phyloP scores from a whole-genome alignment of 2,329 filamentous ascomycete genomes.

The Aspergillus aculeatinus region DNA sequence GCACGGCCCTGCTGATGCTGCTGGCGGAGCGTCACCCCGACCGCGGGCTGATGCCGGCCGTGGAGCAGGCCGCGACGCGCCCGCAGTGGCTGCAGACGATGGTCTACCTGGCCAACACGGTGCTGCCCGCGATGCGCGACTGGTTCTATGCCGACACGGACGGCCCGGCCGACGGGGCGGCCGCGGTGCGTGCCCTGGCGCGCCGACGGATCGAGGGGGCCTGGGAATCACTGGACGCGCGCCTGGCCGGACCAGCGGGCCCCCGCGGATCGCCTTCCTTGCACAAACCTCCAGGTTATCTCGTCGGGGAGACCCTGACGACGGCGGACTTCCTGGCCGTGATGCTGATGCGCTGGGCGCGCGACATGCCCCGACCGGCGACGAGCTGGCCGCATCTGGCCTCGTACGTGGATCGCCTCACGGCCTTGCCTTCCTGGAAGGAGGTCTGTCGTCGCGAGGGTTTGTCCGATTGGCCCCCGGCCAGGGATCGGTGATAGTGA shows the following conservation, averaged over 20 bases:
- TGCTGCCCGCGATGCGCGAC: neutral
- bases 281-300: neutral
- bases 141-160: neutral
- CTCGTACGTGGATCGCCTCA: neutral
- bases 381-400: neutral
- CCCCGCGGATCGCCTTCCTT: neutral
- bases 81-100: neutral
- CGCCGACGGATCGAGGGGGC: neutral
- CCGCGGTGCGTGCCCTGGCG: neutral
- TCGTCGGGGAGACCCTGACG: neutral
- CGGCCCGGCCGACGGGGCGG: neutral
- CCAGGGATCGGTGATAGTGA: neutral
- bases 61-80: neutral
- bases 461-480: neutral
- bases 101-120: neutral
- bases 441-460: neutral
- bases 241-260: neutral
- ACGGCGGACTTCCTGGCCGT: neutral
- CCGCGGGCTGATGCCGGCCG: neutral
- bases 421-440: neutral
- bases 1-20: neutral
- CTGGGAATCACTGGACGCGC: neutral
- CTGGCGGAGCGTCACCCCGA: neutral
- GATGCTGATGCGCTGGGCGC: neutral
- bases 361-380: neutral